Evolutionary conservation across 164 flowering plant genomes (phyloP).

Genomic region (Nymphaea thermarum): DNA sequence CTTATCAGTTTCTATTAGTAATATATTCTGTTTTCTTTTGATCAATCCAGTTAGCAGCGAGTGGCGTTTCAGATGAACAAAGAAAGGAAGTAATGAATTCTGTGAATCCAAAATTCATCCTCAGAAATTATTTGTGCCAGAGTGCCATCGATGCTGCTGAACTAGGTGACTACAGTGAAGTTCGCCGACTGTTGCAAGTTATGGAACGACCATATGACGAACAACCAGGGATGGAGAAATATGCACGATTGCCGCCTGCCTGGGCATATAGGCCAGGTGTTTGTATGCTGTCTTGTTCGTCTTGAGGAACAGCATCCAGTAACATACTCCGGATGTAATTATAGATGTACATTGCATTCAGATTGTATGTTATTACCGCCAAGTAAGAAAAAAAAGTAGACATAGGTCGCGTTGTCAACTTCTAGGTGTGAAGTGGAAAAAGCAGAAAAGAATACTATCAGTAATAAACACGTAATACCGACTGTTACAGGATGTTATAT

Average conservation of each 20-base stretch:
- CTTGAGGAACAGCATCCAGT: constrained; percentile 24
- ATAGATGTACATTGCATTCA: neutral
- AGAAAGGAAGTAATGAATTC: constrained; percentile 79
- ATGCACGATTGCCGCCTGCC: constrained; percentile 98
- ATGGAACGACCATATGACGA: constrained; percentile 89
- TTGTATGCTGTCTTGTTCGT: constrained; percentile 99
- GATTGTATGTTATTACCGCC: neutral
- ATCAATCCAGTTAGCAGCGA: constrained; percentile 32
- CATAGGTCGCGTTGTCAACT: neutral
- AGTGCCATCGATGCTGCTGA: constrained; percentile 96
- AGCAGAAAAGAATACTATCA: neutral
- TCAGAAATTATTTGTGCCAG: constrained; percentile 92
- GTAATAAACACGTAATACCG: neutral
- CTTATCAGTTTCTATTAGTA: too few species aligned
- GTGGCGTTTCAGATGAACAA: constrained; percentile 67
- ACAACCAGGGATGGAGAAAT: constrained; percentile 96
- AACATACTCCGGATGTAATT: neutral
- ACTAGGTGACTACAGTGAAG: constrained; percentile 73
- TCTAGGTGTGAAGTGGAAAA: neutral
- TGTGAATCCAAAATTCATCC: constrained; percentile 78
- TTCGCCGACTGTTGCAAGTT: constrained; percentile 62
- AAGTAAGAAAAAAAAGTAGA: neutral
- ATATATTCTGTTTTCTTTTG: neutral
- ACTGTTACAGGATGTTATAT: too few species aligned
- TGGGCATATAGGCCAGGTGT: constrained; percentile 99